Evolutionary conservation across 768 basidiomycete genomes (phyloP).

Genomic region (Leccinum sublutescens): DNA sequence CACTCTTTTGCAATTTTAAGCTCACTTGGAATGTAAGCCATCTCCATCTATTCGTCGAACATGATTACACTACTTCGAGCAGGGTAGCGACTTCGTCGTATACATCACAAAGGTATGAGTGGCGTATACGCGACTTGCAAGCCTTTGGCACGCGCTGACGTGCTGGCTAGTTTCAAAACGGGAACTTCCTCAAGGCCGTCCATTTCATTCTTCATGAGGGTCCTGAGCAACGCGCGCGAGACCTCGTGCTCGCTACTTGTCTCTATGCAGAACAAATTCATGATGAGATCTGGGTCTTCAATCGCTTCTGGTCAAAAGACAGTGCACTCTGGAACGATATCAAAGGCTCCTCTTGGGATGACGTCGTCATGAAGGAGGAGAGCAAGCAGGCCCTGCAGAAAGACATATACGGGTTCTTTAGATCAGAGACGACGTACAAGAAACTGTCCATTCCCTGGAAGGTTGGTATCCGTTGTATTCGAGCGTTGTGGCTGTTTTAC

Average conservation of each 20-base stretch:
- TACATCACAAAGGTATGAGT: conserved; percentile 48
- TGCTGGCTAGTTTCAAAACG: conserved; percentile 29
- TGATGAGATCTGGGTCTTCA: conserved; percentile 75
- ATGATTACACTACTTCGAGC: conserved; percentile 1
- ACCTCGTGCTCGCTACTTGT: conserved; percentile 53
- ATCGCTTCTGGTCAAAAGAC: conserved; percentile 67
- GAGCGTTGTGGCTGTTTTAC: background rate
- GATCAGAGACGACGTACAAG: conserved; percentile 71
- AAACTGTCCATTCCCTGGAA: conserved; percentile 82
- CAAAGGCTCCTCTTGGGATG: conserved; percentile 69
- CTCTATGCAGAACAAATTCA: conserved; percentile 54
- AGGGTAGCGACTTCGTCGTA: conserved; percentile 58
- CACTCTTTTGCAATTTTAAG: conserved; percentile 55
- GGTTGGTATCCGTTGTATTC: conserved; percentile 34
- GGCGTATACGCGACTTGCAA: background rate
- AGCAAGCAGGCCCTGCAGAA: conserved; percentile 69
- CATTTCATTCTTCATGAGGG: conserved; percentile 64
- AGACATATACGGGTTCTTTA: conserved; percentile 79
- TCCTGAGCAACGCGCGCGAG: conserved; percentile 46
- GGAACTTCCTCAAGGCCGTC: conserved; percentile 26
- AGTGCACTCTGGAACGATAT: conserved; percentile 57
- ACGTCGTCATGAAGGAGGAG: conserved; percentile 66
- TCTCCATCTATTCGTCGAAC: background rate
- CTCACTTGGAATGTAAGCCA: conserved; percentile 57
- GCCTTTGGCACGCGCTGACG: background rate